Conservation (phyloP, 192 early-diverging fungal genomes). For the Backusella macrospora region DNA sequence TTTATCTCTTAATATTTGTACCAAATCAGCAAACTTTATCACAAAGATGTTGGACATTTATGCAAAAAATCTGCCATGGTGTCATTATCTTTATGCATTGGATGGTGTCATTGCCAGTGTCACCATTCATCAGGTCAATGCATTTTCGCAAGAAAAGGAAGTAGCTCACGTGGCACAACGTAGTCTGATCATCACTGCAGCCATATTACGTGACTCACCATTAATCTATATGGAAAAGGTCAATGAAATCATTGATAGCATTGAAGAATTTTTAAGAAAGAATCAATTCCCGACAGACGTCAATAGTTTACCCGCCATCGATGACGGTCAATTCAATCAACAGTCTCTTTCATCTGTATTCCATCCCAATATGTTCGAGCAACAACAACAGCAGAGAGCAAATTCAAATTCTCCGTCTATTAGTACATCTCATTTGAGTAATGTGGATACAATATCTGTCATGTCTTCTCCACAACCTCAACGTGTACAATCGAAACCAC, state of each 20-base stretch:
- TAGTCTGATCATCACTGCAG: constrained; percentile 41
- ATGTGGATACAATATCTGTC: background rate
- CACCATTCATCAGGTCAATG: constrained; percentile 46
- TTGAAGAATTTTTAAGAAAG: constrained; percentile 43
- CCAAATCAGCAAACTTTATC: constrained; percentile 46
- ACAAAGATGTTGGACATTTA: constrained; percentile 45
- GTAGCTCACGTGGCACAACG: constrained; percentile 40
- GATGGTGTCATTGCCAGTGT: constrained; percentile 47
- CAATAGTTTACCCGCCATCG: constrained; percentile 31
- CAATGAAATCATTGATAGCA: constrained; percentile 45
- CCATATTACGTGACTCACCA: constrained; percentile 37
- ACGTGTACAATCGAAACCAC: background rate
- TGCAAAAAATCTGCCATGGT: constrained; percentile 39
- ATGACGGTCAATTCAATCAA: constrained; percentile 37
- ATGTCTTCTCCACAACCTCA: constrained; percentile 12
- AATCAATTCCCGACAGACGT: constrained; percentile 36
- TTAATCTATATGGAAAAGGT: constrained; percentile 45
- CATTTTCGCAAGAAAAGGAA: constrained; percentile 41
- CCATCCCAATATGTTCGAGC: constrained; percentile 39
- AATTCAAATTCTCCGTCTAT: background rate
- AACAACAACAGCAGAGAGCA: constrained; percentile 20
- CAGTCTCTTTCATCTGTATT: constrained; percentile 42
- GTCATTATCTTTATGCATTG: constrained; percentile 44
- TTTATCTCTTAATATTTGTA: constrained; percentile 45
- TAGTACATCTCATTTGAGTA: constrained; percentile 2